phyloP scores from a whole-genome alignment of 495 filamentous ascomycete genomes.

The Physcia stellaris region DNA sequence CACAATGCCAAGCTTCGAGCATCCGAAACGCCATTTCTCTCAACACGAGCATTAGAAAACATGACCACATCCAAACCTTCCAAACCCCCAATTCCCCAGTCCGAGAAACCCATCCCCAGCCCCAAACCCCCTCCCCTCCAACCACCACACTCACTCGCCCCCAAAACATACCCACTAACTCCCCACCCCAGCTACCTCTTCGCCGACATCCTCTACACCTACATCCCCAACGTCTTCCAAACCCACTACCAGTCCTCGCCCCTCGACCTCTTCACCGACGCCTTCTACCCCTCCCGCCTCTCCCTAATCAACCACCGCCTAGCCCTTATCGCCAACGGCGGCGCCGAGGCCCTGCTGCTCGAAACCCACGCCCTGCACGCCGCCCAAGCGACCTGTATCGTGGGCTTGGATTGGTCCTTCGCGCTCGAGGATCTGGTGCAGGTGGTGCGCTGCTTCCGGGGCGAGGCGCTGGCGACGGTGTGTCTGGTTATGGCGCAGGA shows the following conservation, averaged over 20 bases:
- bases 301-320: slow-evolving; percentile 85
- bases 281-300: slow-evolving; percentile 73
- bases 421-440: slow-evolving; percentile 67
- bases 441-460: slow-evolving; percentile 65
- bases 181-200: slow-evolving; percentile 70
- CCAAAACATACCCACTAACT: no score
- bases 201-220: slow-evolving; percentile 85
- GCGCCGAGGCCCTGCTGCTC: slow-evolving; percentile 50
- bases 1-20: no score
- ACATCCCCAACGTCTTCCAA: slow-evolving; percentile 93
- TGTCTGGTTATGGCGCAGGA: slow-evolving; percentile 95
- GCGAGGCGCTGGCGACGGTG: slow-evolving; percentile 64
- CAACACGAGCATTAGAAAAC: no score
- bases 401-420: slow-evolving; percentile 87
- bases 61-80: no score
- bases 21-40: no score
- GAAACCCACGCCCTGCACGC: slow-evolving; percentile 50
- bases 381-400: slow-evolving; percentile 62
- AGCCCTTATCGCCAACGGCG: slow-evolving; percentile 70
- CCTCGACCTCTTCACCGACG: slow-evolving; percentile 83
- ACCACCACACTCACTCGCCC: no score
- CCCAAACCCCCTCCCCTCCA: no score
- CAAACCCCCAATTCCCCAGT: no score
- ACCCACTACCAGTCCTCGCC: slow-evolving; percentile 89
- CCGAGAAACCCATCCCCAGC: no score